phyloP scores from a whole-genome alignment of 176 grass and related monocot species.

The Olyra latifolia region DNA sequence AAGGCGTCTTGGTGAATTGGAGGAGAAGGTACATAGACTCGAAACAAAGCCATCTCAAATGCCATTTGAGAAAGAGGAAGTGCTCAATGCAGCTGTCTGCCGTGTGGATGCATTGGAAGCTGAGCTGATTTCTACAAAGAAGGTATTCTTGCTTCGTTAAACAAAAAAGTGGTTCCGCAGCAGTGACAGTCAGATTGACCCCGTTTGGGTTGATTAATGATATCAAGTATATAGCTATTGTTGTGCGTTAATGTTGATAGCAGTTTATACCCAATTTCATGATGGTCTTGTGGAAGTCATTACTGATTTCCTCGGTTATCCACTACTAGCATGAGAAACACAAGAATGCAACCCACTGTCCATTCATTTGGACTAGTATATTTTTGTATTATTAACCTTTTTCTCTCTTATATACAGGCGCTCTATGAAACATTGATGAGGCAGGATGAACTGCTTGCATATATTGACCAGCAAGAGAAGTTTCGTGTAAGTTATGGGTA shows the following conservation, averaged over 20 bases:
- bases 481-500: conserved; percentile 48
- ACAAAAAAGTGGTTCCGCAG: conserved; percentile 5
- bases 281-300: not conserved
- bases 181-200: not conserved
- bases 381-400: conserved; percentile 22
- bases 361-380: not conserved
- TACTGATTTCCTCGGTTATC: not conserved
- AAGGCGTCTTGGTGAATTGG: conserved; percentile 60
- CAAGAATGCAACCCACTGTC: not conserved
- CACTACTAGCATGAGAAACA: not conserved
- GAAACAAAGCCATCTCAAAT: conserved; percentile 75
- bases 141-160: conserved; percentile 46
- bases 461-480: conserved; percentile 60
- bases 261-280: conserved; percentile 1
- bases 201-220: not conserved
- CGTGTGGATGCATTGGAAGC: conserved; percentile 91
- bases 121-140: conserved; percentile 91
- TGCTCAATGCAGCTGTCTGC: conserved; percentile 55
- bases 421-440: conserved; percentile 74
- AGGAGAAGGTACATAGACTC: conserved; percentile 66
- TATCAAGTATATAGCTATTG: not conserved
- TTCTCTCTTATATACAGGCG: conserved; percentile 37
- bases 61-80: conserved; percentile 80
- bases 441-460: conserved; percentile 85
- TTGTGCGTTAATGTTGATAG: not conserved